Percentiles rank a stretch among this genome's conserved stretches.
Conservation (phyloP, 1,284 basidiomycete genomes). For the Rhodofomes roseus region DNA sequence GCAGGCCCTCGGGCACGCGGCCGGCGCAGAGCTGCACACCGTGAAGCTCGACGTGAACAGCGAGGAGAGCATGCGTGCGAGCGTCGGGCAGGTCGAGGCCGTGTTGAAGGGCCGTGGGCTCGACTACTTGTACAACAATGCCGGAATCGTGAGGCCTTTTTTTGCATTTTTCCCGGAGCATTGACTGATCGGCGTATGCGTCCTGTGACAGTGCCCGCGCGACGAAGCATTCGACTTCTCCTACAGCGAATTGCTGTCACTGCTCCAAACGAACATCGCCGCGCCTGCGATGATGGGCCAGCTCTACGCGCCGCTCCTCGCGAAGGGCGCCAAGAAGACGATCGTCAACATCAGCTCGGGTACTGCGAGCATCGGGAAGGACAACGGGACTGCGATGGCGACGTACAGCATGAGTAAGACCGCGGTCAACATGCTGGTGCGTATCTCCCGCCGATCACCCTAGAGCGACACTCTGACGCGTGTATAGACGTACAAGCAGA, state of each 20-base stretch:
- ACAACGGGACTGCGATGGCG: conserved; percentile 15
- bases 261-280: conserved; percentile 29
- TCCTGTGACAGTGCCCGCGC: too few relatives aligned
- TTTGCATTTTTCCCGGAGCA: background rate
- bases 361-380: conserved; percentile 24
- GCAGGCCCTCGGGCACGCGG: conserved; percentile 20
- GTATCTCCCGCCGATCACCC: background rate
- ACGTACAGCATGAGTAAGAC: conserved; percentile 26
- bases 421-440: conserved; percentile 26
- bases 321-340: conserved; percentile 28
- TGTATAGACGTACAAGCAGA: conserved; percentile 29
- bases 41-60: conserved; percentile 31
- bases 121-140: conserved; percentile 39
- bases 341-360: conserved; percentile 31
- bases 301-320: conserved; percentile 27
- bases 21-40: conserved; percentile 30
- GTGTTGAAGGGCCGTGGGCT: conserved; percentile 29
- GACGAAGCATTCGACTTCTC: conserved; percentile 19
- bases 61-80: conserved; percentile 25
- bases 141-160: conserved; percentile 29
- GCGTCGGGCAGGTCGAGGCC: conserved; percentile 20
- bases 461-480: too few relatives aligned
- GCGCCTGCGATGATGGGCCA: conserved; percentile 30
- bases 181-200: too few relatives aligned
- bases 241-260: conserved; percentile 12